Evolutionary conservation across 257 asterid species (phyloP).

Genomic region (Solanum chaucha): DNA sequence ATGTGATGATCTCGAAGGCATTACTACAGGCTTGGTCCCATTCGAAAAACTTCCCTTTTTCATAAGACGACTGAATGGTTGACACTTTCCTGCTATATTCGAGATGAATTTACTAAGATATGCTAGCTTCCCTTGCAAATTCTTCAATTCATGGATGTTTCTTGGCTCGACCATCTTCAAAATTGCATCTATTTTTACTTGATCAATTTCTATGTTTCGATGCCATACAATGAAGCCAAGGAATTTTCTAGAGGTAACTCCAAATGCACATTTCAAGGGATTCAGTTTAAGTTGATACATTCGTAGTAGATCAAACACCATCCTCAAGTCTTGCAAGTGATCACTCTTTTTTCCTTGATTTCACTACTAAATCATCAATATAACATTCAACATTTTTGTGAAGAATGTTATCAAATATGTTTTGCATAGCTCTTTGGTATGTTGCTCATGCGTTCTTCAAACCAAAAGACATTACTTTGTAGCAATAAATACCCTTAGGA

Average conservation of each 20-base stretch:
- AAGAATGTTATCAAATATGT: neutral
- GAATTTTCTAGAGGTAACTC: neutral
- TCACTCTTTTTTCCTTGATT: neutral
- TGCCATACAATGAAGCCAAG: neutral
- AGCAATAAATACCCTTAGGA: neutral
- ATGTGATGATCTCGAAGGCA: neutral
- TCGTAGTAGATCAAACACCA: neutral
- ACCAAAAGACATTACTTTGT: neutral
- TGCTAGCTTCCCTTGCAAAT: neutral
- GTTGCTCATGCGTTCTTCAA: neutral
- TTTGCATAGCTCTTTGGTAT: neutral
- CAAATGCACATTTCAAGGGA: neutral
- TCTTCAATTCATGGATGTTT: neutral
- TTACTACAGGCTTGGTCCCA: neutral
- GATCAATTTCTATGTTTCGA: neutral
- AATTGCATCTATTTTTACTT: neutral
- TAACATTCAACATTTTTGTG: neutral
- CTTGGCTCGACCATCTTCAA: neutral
- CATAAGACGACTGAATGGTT: neutral
- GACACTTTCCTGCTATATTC: neutral
- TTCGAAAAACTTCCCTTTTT: neutral
- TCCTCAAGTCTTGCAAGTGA: neutral
- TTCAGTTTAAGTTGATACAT: neutral
- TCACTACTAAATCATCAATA: neutral
- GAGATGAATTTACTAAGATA: neutral